phyloP scores from a whole-genome alignment of 2,329 filamentous ascomycete species.

The Pseudocercospora vitis region DNA sequence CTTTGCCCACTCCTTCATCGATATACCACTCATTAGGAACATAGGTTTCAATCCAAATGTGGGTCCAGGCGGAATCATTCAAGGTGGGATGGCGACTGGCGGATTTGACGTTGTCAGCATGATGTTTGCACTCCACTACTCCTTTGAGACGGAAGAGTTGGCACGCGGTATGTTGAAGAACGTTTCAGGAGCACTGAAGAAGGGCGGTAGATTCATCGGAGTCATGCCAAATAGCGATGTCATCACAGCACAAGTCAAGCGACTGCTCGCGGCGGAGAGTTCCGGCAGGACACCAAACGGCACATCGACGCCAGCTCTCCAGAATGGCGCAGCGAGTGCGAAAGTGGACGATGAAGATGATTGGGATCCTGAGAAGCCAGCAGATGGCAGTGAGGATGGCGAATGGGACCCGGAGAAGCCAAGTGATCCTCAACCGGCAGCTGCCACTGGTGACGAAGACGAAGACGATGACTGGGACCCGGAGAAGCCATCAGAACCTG shows the following conservation, averaged over 20 bases:
- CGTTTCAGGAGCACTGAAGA: slow-evolving; percentile 84
- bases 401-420: slow-evolving; percentile 45
- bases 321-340: slow-evolving; percentile 36
- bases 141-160: slow-evolving; percentile 89
- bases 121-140: slow-evolving; percentile 99
- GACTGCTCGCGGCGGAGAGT: slow-evolving; percentile 64
- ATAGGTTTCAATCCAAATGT: slow-evolving; percentile 81
- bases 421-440: slow-evolving; percentile 41
- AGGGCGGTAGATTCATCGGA: slow-evolving; percentile 90
- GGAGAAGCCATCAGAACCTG: slow-evolving; percentile 48
- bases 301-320: slow-evolving; percentile 29
- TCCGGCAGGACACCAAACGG: slow-evolving; percentile 40
- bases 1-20: slow-evolving; percentile 78
- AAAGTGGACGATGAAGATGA: slow-evolving; percentile 32
- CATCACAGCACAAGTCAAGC: slow-evolving; percentile 73
- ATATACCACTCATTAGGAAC: slow-evolving; percentile 76
- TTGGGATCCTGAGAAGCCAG: slow-evolving; percentile 45
- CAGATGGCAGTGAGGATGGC: slow-evolving; percentile 43
- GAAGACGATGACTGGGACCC: slow-evolving; percentile 40
- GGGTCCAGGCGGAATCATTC: slow-evolving; percentile 59
- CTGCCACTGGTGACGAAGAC: slow-evolving; percentile 28
- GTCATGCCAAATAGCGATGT: slow-evolving; percentile 97
- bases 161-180: slow-evolving; percentile 91
- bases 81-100: slow-evolving; percentile 69
- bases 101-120: slow-evolving; percentile 92